Evolutionary conservation across 1,284 basidiomycete species (phyloP), one percentile per base, ranked within the genome.

Genomic region (Microbotryomycetes sp.): DNA sequence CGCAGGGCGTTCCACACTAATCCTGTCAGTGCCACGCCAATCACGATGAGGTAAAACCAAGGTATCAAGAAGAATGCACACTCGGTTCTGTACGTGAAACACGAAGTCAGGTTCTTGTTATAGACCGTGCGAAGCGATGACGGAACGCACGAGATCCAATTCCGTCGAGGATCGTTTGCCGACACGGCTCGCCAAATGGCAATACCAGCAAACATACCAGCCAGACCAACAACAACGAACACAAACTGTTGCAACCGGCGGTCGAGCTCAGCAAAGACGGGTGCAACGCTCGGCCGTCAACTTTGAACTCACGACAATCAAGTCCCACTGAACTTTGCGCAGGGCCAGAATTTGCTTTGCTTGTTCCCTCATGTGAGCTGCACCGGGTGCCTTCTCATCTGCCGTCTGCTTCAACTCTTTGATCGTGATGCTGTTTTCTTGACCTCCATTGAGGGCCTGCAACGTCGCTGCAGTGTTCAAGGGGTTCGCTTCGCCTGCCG

Each of bases 321-420:
- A 31, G 22, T 63, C 62, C 46, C 30, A 52, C 45, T 56, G 48
- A 32, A 63, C 29, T 54, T 59, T 63, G 23, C 55, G 54, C 3
- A 63, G 49, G 15, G 62, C 62, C 2, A 63, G 54, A 0, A 63
- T 25, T 54, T 63, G 62, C 49, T 59, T 59, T 3, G 62, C 62
- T 32, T 59, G 58, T 49, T 55, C 48, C 15, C 62, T 16, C n/a
- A 50, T 23, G 6, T 52, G 48, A 12, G 57, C 53, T 2, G 42
- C 45, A 5, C 30, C 42, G 6, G 42, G 45, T 16, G 57, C 23
- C 47, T 28, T 51, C 26, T 59, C 30, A 3, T 30, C 28, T 31
- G 58, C 62, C 14, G 53, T 54, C 2, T 55, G 23, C 62, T 59
- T 63, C 19, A 63, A 23, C 36, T 52, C 19, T n/a, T 22, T 19